Base-by-base conservation (phyloP, 2,329 filamentous ascomycete species). In the Pseudogymnoascus sp. region DNA sequence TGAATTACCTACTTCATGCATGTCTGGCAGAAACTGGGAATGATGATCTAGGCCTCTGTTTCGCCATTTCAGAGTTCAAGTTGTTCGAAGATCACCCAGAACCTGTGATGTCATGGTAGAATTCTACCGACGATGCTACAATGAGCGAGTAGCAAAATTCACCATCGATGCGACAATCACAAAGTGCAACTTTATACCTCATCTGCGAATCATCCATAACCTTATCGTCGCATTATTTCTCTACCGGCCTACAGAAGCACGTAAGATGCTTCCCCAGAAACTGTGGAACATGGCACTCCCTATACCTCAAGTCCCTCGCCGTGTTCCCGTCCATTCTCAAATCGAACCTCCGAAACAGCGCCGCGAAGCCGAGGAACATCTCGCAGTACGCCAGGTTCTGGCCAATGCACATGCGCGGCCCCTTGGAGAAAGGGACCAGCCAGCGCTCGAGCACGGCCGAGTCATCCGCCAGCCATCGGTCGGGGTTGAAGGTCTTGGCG, bases 351-450 rank as follows among this genome's bases (percentile, higher is more conserved):
- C 71, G 62, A 59, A 72, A 70, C 19, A 74, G 47, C 11, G 67
- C 70, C 6, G 67, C 71, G 26, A 73, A 68, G n/a, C 66, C 66
- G 4, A 72, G 59, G 44, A 72, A 71, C n/a, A 74, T 21, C 61
- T 74, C 73, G 6, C 67, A 67, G 63, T 67, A 71, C 2, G 72
- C 73, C 16, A 74, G 65, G 64, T 74, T 74, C 24, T 68, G 65
- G 11, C 74, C 74, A n/a, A 75, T 65, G 65, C 74, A 77, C 42
- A 67, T 70, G 21, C 77, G 68, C 0, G 75, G 70, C 0, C 78
- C 78, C 19, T 74, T 67, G 0, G 73, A 76, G 65, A 80, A 80
- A 0, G 77, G 72, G 59, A 78, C 74, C 8, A 77, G 63, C 13
- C 69, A 75, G 2, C 68, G 68, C 44, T 70, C 71, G 19, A 74